Conservation (phyloP, 2,329 filamentous ascomycete genomes). For the Aspergillus fumigatus region DNA sequence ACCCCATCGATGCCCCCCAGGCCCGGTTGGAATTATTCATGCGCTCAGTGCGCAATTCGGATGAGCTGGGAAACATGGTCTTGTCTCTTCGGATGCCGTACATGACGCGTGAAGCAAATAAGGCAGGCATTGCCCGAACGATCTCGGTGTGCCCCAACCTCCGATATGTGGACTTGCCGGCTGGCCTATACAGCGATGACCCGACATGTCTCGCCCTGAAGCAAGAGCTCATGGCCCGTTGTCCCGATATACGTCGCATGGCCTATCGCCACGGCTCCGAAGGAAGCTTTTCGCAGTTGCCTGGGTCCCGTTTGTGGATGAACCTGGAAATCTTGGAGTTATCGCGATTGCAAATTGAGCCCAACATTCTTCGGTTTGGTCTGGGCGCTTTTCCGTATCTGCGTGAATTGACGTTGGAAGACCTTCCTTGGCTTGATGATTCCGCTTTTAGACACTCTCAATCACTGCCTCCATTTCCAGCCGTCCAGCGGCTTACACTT, state of each 20-base stretch:
- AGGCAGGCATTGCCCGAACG: constrained; percentile 77
- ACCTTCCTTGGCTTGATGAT: constrained; percentile 68
- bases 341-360: constrained; percentile 34
- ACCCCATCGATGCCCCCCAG: constrained; percentile 74
- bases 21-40: constrained; percentile 73
- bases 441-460: constrained; percentile 66
- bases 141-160: constrained; percentile 81
- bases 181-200: constrained; percentile 82
- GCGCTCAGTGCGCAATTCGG: constrained; percentile 74
- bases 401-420: constrained; percentile 68
- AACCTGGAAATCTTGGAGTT: constrained; percentile 42
- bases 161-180: constrained; percentile 83
- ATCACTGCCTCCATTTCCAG: constrained; percentile 66
- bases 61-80: constrained; percentile 64
- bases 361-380: constrained; percentile 58
- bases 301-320: constrained; percentile 47
- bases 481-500: constrained; percentile 68
- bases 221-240: constrained; percentile 78
- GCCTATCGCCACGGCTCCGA: constrained; percentile 75
- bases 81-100: constrained; percentile 84
- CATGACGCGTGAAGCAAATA: constrained; percentile 86
- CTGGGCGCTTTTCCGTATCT: constrained; percentile 64
- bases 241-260: constrained; percentile 84
- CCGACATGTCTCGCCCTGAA: constrained; percentile 68
- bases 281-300: constrained; percentile 66